These are phyloP conservation scores for Erodium texanum DNA, from an alignment of 441 rosid genomes.

Conservation along the genomic window DNA sequence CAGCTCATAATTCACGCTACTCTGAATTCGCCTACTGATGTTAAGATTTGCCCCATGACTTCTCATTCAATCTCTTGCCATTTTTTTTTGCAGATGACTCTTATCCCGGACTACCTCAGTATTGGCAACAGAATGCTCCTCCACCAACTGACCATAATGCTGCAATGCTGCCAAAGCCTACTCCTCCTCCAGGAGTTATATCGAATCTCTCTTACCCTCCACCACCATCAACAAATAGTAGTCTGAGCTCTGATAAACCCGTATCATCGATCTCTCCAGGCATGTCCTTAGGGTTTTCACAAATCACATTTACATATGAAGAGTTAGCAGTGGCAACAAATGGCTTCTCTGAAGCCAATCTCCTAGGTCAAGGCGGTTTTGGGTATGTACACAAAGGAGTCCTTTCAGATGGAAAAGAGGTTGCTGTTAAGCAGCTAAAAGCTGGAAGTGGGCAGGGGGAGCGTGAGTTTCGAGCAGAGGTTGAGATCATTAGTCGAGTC, in stretches of 20 bases:
- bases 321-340: slow-evolving; percentile 83
- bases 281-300: slow-evolving; percentile 54
- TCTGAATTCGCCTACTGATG: not conserved
- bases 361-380: slow-evolving; percentile 96
- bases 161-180: slow-evolving; percentile 32
- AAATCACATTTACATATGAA: slow-evolving; percentile 79
- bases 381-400: slow-evolving; percentile 92
- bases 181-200: slow-evolving; percentile 35
- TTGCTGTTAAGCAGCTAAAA: slow-evolving; percentile 84
- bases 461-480: slow-evolving; percentile 94
- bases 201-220: slow-evolving; percentile 28
- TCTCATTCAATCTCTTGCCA: not conserved
- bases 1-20: not conserved
- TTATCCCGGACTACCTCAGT: slow-evolving; percentile 45
- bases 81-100: slow-evolving; percentile 36
- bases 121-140: slow-evolving; percentile 51
- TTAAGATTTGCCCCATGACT: not conserved
- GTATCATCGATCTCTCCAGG: slow-evolving; percentile 80
- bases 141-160: slow-evolving; percentile 35
- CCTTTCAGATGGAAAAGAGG: slow-evolving; percentile 89
- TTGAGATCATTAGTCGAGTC: slow-evolving; percentile 91
- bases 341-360: slow-evolving; percentile 85
- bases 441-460: slow-evolving; percentile 98
- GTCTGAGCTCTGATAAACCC: slow-evolving; percentile 49
- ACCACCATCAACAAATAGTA: slow-evolving; percentile 55